A percentile compares a stretch with the other conserved stretches of the same genome.
phyloP scores from a whole-genome alignment of 768 basidiomycete species.

The Termitomyces sp. region DNA sequence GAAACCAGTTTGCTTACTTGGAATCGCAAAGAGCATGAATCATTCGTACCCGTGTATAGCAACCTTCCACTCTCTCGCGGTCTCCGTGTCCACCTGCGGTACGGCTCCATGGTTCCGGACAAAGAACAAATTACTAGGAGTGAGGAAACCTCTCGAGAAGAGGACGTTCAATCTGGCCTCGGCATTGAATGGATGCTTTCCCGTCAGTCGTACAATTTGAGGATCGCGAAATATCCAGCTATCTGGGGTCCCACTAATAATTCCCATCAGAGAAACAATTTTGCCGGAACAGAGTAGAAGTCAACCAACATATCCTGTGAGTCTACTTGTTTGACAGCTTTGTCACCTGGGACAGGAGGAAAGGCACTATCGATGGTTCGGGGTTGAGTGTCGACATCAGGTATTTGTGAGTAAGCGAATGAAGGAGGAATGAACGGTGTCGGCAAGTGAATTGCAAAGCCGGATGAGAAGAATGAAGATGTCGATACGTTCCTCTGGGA shows the following conservation, averaged over 20 bases:
- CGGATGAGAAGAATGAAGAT: not conserved
- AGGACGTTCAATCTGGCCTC: slow-evolving; percentile 43
- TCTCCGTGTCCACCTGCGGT: slow-evolving; percentile 34
- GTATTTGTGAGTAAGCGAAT: not conserved
- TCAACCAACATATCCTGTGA: slow-evolving; percentile 1
- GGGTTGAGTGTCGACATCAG: not conserved
- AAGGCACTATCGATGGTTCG: not conserved
- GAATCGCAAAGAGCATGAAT: not conserved
- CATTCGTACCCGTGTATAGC: slow-evolving; percentile 32
- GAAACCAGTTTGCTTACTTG: not conserved
- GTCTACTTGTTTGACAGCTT: slow-evolving; percentile 2
- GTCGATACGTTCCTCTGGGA: not conserved
- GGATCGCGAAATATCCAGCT: slow-evolving; percentile 25
- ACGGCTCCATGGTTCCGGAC: slow-evolving; percentile 64
- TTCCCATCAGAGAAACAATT: not conserved
- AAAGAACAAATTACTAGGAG: slow-evolving; percentile 46
- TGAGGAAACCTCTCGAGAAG: slow-evolving; percentile 47
- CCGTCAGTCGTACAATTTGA: slow-evolving; percentile 44
- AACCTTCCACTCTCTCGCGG: slow-evolving; percentile 37
- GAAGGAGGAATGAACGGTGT: slow-evolving; percentile 6
- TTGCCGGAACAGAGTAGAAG: not conserved
- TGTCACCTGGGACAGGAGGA: slow-evolving; percentile 2
- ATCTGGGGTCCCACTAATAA: slow-evolving; percentile 18
- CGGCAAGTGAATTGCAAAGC: not conserved
- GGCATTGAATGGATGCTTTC: slow-evolving; percentile 57